A percentile compares a stretch with the other conserved stretches of the same genome.
phyloP scores from a whole-genome alignment of 495 filamentous ascomycete species.

The Xeromyces bisporus region DNA sequence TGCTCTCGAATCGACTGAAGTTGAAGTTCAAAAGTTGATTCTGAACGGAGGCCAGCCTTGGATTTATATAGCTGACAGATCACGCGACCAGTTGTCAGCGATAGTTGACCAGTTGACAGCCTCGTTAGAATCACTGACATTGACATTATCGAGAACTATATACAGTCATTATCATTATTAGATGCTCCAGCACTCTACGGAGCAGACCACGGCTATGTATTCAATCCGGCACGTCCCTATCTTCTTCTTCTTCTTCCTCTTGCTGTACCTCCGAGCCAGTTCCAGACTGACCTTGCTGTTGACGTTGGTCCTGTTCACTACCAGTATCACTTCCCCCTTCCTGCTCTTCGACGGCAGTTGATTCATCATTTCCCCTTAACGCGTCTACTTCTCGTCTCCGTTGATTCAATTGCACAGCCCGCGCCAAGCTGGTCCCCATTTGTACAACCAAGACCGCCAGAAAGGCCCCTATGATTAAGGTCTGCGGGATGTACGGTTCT shows the following conservation, averaged over 20 bases:
- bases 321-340: conserved; percentile 3
- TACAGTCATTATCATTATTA: not conserved
- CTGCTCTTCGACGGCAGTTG: not conserved
- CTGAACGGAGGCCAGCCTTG: too few relatives aligned
- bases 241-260: conserved; percentile 8
- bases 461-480: conserved; percentile 20
- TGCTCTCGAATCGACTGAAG: too few relatives aligned
- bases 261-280: conserved; percentile 1
- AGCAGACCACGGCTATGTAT: not conserved
- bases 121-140: too few relatives aligned
- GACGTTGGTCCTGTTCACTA: too few relatives aligned
- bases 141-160: not conserved
- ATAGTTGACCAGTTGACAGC: too few relatives aligned
- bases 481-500: conserved; percentile 18
- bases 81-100: too few relatives aligned
- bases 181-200: not conserved
- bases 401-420: conserved; percentile 14
- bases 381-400: conserved; percentile 10
- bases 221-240: conserved; percentile 4
- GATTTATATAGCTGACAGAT: too few relatives aligned
- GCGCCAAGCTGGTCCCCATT: conserved; percentile 17
- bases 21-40: too few relatives aligned
- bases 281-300: not conserved
- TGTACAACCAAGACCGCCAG: conserved; percentile 20
- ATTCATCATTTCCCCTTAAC: not conserved